These are phyloP conservation scores for Daldinia sp. DNA, from an alignment of 2,329 filamentous ascomycete species.

Conservation along the genomic window DNA sequence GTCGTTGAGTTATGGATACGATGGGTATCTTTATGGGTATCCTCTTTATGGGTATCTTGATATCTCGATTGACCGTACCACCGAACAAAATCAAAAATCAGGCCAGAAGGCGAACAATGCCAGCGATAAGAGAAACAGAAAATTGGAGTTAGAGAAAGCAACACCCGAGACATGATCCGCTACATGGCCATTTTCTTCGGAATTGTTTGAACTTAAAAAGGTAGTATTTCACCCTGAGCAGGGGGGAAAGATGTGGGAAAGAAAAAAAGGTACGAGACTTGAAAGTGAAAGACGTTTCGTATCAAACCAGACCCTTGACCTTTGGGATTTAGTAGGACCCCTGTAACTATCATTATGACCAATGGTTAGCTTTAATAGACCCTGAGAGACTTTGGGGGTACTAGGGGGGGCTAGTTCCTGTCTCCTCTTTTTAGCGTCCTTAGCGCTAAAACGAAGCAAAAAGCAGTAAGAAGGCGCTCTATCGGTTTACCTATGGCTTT, in stretches of 20 bases:
- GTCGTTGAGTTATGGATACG: slow-evolving; percentile 1
- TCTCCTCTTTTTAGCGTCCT: slow-evolving; percentile 22
- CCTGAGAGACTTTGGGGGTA: slow-evolving; percentile 12
- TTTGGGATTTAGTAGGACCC: slow-evolving; percentile 17
- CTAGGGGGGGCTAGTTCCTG: slow-evolving; percentile 5
- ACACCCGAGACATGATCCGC: slow-evolving; percentile 52
- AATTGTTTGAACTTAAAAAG: slow-evolving; percentile 34
- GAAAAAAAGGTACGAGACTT: slow-evolving; percentile 32
- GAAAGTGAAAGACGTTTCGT: slow-evolving; percentile 32
- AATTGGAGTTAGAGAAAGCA: slow-evolving; percentile 21
- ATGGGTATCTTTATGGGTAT: slow-evolving; percentile 4
- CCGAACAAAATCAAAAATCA: slow-evolving; percentile 14
- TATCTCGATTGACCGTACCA: slow-evolving; percentile 19
- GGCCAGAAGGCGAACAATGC: slow-evolving; percentile 6
- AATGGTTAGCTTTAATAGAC: slow-evolving; percentile 22
- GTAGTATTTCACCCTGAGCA: slow-evolving; percentile 32
- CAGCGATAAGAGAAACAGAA: slow-evolving; percentile 16
- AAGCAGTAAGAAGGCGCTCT: not conserved
- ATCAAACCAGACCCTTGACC: slow-evolving; percentile 34
- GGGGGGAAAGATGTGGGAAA: slow-evolving; percentile 16
- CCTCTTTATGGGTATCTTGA: slow-evolving; percentile 13
- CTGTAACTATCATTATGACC: slow-evolving; percentile 22
- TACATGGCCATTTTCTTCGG: slow-evolving; percentile 42
- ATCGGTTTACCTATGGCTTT: not conserved
- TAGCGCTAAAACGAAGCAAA: slow-evolving; percentile 16